A percentile compares a stretch with the other conserved stretches of the same genome.
Conservation (phyloP, 2,329 filamentous ascomycete species). For the Lachnellula occidentalis region DNA sequence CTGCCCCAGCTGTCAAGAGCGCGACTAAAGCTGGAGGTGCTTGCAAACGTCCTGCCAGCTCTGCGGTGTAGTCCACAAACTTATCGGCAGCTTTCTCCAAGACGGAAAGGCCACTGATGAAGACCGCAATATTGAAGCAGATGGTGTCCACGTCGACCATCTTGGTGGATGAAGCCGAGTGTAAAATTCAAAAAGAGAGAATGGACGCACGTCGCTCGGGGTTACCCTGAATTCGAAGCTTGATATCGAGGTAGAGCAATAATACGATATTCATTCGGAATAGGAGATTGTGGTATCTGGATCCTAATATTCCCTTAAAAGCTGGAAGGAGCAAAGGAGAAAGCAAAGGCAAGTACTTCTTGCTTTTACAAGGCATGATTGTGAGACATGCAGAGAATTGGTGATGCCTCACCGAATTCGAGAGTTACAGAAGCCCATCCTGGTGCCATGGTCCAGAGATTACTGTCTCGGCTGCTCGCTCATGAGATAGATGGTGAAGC, state of each 20-base stretch:
- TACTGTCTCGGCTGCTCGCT: not conserved
- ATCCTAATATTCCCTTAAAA: not conserved
- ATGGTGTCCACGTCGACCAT: conserved; percentile 18
- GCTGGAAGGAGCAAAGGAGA: not conserved
- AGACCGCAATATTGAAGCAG: conserved; percentile 37
- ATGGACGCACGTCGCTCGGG: too few relatives aligned
- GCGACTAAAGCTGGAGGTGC: conserved; percentile 44
- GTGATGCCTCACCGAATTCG: not conserved
- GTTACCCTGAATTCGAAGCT: too few relatives aligned
- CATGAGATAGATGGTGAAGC: too few relatives aligned
- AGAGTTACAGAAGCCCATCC: not conserved
- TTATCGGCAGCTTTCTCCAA: conserved; percentile 48
- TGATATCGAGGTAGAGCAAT: too few relatives aligned
- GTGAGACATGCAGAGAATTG: not conserved
- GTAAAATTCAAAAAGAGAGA: not conserved
- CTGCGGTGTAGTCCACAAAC: conserved; percentile 46
- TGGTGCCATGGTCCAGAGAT: not conserved
- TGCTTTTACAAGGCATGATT: not conserved
- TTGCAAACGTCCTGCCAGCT: conserved; percentile 39
- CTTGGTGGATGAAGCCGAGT: not conserved
- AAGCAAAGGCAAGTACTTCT: not conserved
- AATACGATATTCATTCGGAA: not conserved
- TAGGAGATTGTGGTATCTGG: not conserved
- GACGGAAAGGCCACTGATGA: conserved; percentile 42
- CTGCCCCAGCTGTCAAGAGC: conserved; percentile 47